Conservation (phyloP, 148 eudicot genomes). For the Talinum fruticosum region DNA sequence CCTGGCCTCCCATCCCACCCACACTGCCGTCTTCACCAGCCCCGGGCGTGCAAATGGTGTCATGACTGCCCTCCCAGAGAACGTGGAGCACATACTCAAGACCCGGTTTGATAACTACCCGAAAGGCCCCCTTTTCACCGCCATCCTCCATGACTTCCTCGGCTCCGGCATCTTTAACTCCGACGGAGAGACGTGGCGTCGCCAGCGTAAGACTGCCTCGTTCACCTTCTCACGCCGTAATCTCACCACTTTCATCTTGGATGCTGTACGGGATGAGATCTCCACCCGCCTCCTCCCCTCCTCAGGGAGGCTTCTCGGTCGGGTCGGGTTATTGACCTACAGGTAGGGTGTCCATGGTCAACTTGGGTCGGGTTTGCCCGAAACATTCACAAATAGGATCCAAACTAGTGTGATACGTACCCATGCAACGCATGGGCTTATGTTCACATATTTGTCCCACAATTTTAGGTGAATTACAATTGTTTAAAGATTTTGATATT, state of each 20-base stretch:
- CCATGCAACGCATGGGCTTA: no score
- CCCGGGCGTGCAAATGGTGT: conserved; percentile 52
- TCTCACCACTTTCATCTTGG: conserved; percentile 45
- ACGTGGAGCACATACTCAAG: conserved; percentile 67
- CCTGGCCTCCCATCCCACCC: conserved; percentile 42
- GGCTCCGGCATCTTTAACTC: conserved; percentile 75
- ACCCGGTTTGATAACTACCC: conserved; percentile 64
- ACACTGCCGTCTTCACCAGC: conserved; percentile 51
- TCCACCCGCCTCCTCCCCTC: conserved; percentile 40
- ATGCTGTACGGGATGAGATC: conserved; percentile 37
- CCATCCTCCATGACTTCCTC: conserved; percentile 53
- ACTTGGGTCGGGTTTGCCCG: background rate
- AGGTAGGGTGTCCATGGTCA: conserved; percentile 24
- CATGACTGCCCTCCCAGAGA: conserved; percentile 57
- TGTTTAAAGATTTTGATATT: no score
- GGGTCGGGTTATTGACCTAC: conserved; percentile 46
- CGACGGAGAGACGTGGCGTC: conserved; percentile 54
- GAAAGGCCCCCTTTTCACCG: conserved; percentile 43
- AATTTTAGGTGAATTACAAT: no score
- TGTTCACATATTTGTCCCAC: no score
- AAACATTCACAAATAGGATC: no score
- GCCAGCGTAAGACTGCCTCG: conserved; percentile 69
- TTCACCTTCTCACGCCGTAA: conserved; percentile 63
- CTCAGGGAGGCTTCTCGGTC: conserved; percentile 25
- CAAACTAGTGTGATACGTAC: no score